phyloP scores from a whole-genome alignment of 1,284 basidiomycete genomes.

The Boletus sp. region DNA sequence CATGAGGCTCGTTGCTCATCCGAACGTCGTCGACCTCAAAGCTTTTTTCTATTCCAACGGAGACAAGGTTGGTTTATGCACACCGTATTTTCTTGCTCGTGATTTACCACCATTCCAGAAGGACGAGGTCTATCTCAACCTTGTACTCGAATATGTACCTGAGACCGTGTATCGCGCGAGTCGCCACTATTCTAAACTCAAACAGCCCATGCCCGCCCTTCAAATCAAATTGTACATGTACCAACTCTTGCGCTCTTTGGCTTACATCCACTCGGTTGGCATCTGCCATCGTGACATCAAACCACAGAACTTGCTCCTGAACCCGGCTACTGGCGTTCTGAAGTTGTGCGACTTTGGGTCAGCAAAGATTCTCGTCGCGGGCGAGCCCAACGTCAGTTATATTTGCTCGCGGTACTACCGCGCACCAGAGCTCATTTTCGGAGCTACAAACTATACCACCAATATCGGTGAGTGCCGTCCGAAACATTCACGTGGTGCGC shows the following conservation, averaged over 20 bases:
- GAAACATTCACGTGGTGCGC: neutral
- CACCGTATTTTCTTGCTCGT: constrained; percentile 12
- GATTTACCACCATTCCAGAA: constrained; percentile 58
- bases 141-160: constrained; percentile 98
- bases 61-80: constrained; percentile 78
- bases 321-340: constrained; percentile 94
- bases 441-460: constrained; percentile 99
- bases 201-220: constrained; percentile 99
- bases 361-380: constrained; percentile 97
- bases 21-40: constrained; percentile 97
- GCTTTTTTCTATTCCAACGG: constrained; percentile 99
- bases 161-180: constrained; percentile 99
- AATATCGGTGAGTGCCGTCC: constrained; percentile 83
- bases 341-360: constrained; percentile 99
- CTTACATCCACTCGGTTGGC: constrained; percentile 98
- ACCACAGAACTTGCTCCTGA: constrained; percentile 97
- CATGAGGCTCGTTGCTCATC: constrained; percentile 97
- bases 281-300: constrained; percentile 99
- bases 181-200: constrained; percentile 99
- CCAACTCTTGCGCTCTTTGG: constrained; percentile 95
- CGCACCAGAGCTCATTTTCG: constrained; percentile 99
- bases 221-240: constrained; percentile 99
- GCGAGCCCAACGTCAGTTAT: constrained; percentile 99
- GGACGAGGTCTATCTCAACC: constrained; percentile 99
- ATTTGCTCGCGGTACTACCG: constrained; percentile 99